A percentile compares a stretch with the other conserved stretches of the same genome.
Evolutionary conservation across 495 filamentous ascomycete species (phyloP).

Genomic region (Lophium mytilinum): DNA sequence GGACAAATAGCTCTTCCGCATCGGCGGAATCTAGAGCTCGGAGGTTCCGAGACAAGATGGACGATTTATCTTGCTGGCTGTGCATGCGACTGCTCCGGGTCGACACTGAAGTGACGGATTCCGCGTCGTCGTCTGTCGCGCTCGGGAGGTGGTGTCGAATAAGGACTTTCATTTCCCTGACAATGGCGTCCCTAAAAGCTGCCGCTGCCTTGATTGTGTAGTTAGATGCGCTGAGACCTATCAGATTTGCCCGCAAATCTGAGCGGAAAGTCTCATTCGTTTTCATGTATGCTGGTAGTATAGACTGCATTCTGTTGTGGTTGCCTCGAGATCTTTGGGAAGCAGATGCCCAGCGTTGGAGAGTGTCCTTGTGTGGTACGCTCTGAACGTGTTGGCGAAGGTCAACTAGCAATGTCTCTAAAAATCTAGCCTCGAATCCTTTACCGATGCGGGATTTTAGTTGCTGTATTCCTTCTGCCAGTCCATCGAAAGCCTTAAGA

Average conservation of each 20-base stretch:
- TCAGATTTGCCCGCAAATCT: conserved; percentile 57
- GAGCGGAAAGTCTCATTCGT: conserved; percentile 59
- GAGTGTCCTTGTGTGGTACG: conserved; percentile 61
- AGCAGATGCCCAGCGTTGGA: conserved; percentile 65
- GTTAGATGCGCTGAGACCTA: conserved; percentile 69
- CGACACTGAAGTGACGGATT: conserved; percentile 80
- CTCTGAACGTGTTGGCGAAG: conserved; percentile 72
- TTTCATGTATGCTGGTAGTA: conserved; percentile 65
- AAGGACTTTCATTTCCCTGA: conserved; percentile 78
- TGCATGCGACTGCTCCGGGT: conserved; percentile 64
- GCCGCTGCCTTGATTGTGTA: conserved; percentile 71
- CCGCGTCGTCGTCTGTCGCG: conserved; percentile 85
- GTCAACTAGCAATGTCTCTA: conserved; percentile 70
- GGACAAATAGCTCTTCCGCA: conserved; percentile 75
- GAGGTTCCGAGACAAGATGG: conserved; percentile 83
- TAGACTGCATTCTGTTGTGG: conserved; percentile 56
- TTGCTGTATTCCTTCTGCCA: conserved; percentile 64
- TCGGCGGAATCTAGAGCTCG: conserved; percentile 74
- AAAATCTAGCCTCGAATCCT: conserved; percentile 73
- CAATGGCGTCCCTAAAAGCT: conserved; percentile 76
- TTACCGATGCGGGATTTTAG: conserved; percentile 76
- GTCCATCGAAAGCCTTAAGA: conserved; percentile 71
- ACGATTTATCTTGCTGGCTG: conserved; percentile 81
- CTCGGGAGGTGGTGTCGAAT: conserved; percentile 82
- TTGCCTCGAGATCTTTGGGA: conserved; percentile 57